Base-by-base conservation (phyloP, 148 eudicot genomes). In the Pouteria glomerata region DNA sequence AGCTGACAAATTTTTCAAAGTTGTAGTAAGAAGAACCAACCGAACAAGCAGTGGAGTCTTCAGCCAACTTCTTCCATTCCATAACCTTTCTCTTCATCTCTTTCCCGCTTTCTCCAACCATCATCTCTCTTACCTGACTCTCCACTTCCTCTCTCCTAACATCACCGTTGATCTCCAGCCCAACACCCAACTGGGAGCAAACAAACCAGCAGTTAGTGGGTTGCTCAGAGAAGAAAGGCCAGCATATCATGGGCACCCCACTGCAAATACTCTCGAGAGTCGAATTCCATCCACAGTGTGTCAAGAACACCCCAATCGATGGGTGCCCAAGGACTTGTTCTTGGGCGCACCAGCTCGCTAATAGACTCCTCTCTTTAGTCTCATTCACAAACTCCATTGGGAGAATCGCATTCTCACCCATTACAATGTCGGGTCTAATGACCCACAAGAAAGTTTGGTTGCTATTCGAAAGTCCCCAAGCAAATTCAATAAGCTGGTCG, bases 391-490 rank as follows among this genome's bases (percentile, higher is more conserved):
- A 59, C 42, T 77, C 75, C 3, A 51, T 52, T 13, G 82, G 73
- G 29, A 73, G n/a, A 33, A 77, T 27, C 0, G 73, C 66, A 0
- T 71, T 66, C 11, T 81, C 80, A 7, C 76, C 82, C 11, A 33
- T 41, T 0, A 80, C 79, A 8, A 80, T 76, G 23, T 83, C 81
- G 0, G 79, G 79, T 23, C 86, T 57, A 29, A 77, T 75, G 14
- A 80, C 60, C 86, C 86, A 83, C 31, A 83, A 31, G 62, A 83
- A 80, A 0, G 41, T 45, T 1, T 37, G 65, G 11, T 75, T 70
- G 60, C 87, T 81, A 21, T 79, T 82, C 0, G 80, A 82, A 8
- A 82, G 65, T 13, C 81, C 78, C 83, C 86, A 76, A 7, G 80
- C 83, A 11, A 79, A 70, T 35, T 83, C 83, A 3, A 60, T 53